Evolutionary conservation across 2,329 filamentous ascomycete species (phyloP).

Genomic region (Calycina herbarum): DNA sequence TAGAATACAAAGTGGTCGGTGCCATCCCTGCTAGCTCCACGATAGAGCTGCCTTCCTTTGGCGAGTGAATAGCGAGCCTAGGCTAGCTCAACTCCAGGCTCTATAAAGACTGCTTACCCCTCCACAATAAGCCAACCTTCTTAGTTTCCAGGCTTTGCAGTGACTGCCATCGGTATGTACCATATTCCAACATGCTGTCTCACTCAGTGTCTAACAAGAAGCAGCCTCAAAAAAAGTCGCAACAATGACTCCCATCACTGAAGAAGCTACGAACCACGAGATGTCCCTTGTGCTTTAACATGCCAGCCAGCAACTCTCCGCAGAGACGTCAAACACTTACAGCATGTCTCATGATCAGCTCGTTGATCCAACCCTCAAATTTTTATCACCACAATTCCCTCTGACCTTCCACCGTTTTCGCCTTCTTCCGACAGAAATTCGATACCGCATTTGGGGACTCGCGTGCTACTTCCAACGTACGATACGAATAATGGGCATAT

Average conservation of each 20-base stretch:
- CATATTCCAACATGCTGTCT: background rate
- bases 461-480: background rate
- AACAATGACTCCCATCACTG: background rate
- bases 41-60: no score
- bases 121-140: no score
- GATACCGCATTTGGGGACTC: background rate
- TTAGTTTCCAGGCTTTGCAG: no score
- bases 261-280: background rate
- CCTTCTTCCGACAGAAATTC: background rate
- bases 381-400: background rate
- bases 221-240: background rate
- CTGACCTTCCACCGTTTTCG: background rate
- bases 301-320: background rate
- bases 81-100: no score
- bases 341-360: background rate
- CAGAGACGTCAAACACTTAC: background rate
- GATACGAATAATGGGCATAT: background rate
- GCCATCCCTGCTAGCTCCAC: no score
- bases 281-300: background rate
- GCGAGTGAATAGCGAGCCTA: no score
- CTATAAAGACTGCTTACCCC: no score
- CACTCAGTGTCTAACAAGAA: background rate
- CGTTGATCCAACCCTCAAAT: background rate
- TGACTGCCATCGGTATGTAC: background rate
- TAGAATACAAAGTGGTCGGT: no score